Base-by-base conservation (phyloP, 1,139 yeast species). In the Suhomyces chickasaworum region DNA sequence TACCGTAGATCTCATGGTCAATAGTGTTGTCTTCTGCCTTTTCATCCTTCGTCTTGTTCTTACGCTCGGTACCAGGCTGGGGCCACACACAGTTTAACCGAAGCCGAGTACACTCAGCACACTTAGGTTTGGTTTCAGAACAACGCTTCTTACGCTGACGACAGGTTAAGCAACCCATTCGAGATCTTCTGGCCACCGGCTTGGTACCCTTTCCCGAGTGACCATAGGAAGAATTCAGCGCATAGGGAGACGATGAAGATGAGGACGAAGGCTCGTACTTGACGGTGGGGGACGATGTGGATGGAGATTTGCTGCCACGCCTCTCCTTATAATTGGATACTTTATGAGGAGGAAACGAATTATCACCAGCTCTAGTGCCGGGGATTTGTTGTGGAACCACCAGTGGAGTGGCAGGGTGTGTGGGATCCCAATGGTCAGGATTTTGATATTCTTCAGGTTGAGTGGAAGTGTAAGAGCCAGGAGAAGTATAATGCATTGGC, bases 1-100 rank as follows among this genome's bases (percentile, higher is more conserved):
- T 75, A 9, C 87, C 87, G 55, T 75, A 81, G 25, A 74, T 65
- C 46, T 79, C 81, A 57, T 82, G 81, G 37, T 73, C 66, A 22
- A 67, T 74, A 50, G 73, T 72, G 46, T 74, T 75, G 48, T 75
- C 81, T 45, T 69, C 78, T 34, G 68, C 66, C 55, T 75, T 75
- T n/a, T 69, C 69, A 45, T 75, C 78, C 59, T 75, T 77, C 21
- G 77, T 73, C 57, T 73, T 73, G 51, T 74, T 74, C 57, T 73
- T 73, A 52, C 71, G 77, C 56, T 74, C 79, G 4, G 77, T 72
- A 17, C 79, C 79, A 2, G 78, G 78, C 33, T 61, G 62, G 38
- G 82, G 82, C 82, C 82, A 77, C 37, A 70, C 71, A 53, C 81
- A 77, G 44, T 64, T 63, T 44, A 77, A 67, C 30, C 74, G 64